phyloP scores from a whole-genome alignment of 352 stramenopile species.

The Globisporangium viniferum region DNA sequence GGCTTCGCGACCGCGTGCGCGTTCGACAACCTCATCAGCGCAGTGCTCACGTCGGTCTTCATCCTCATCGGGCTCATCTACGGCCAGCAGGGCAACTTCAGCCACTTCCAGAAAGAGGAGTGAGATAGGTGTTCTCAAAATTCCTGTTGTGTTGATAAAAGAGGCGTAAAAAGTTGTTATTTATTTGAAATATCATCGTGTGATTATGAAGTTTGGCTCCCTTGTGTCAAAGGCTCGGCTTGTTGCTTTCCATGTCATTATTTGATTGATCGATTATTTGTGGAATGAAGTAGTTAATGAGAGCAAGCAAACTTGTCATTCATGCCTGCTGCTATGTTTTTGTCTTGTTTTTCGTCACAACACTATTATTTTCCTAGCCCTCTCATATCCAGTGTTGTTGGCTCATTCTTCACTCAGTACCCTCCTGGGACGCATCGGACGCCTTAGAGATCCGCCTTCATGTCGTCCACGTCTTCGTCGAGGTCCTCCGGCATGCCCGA shows the following conservation, averaged over 20 bases:
- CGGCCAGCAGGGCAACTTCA: conserved; percentile 41
- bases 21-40: conserved; percentile 41
- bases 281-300: too few relatives aligned
- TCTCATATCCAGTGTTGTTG: neutral
- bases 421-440: neutral
- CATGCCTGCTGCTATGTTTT: neutral
- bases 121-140: neutral
- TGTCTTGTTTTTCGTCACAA: neutral
- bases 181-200: conserved; percentile 1
- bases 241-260: too few relatives aligned
- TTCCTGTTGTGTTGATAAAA: neutral
- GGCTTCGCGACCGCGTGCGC: conserved; percentile 34
- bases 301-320: too few relatives aligned
- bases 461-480: conserved; percentile 10
- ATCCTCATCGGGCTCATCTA: conserved; percentile 55
- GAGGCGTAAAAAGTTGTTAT: neutral
- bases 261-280: too few relatives aligned
- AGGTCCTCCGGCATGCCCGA: conserved; percentile 35
- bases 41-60: conserved; percentile 38
- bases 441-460: conserved; percentile 2
- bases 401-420: neutral
- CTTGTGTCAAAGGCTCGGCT: too few relatives aligned
- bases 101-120: conserved; percentile 28
- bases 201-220: neutral
- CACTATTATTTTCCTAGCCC: neutral